These are phyloP conservation scores for Clarireedia paspali DNA, from an alignment of 2,329 filamentous ascomycete species.

Conservation along the genomic window DNA sequence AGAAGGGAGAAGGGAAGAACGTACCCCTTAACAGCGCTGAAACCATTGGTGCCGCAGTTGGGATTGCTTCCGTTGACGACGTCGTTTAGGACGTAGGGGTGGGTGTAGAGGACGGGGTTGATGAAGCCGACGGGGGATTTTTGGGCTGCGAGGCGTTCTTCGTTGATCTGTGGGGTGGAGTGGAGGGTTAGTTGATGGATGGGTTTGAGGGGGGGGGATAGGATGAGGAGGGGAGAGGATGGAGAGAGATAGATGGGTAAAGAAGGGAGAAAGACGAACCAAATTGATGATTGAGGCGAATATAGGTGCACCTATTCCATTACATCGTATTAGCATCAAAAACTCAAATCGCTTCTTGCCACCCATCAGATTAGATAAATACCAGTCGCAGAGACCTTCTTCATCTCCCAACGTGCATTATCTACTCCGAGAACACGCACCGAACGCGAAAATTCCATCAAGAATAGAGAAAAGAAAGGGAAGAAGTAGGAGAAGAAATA, in stretches of 20 bases:
- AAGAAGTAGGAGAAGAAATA: conserved; percentile 4
- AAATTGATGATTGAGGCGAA: conserved; percentile 10
- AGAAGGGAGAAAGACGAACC: neutral
- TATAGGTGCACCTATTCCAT: conserved; percentile 1
- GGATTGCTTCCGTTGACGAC: conserved; percentile 27
- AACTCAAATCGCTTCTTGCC: too few relatives aligned
- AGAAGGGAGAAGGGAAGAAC: neutral
- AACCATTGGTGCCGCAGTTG: conserved; percentile 29
- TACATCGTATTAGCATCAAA: too few relatives aligned
- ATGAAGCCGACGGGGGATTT: conserved; percentile 34
- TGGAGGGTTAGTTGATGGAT: neutral
- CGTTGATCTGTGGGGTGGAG: conserved; percentile 28
- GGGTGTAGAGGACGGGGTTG: conserved; percentile 29
- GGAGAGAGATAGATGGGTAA: too few relatives aligned
- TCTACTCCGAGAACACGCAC: too few relatives aligned
- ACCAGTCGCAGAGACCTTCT: too few relatives aligned
- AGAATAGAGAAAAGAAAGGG: neutral
- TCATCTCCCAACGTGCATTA: too few relatives aligned
- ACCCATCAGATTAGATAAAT: too few relatives aligned
- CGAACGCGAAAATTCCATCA: too few relatives aligned
- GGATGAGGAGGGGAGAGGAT: too few relatives aligned
- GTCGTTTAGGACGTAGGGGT: conserved; percentile 27
- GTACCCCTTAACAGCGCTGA: conserved; percentile 25
- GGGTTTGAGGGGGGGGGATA: too few relatives aligned
- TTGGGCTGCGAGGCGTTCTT: conserved; percentile 29